Evolutionary conservation across 2,329 filamentous ascomycete species (phyloP), one percentile per base, ranked within the genome.

Genomic region (Botrytis deweyae): DNA sequence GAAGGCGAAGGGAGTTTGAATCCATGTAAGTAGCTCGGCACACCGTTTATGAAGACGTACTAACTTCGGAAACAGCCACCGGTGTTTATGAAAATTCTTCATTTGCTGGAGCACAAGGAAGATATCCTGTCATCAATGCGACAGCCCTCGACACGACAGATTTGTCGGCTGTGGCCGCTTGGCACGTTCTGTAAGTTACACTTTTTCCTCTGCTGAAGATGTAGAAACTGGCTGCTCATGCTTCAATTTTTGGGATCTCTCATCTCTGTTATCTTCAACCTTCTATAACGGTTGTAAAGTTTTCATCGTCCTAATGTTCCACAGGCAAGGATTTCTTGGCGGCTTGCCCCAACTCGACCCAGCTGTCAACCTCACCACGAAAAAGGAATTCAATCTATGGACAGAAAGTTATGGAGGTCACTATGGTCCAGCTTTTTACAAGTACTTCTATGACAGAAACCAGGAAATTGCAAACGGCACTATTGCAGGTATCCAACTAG

Each of bases 361-460:
- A 3, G 73, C 74, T 14, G 75, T 80, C 33, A 75, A 58, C 4
- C 76, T 77, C 10, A 76, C 40, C 7, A 77, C 76, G 7, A 79
- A 68, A 36, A 68, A 75, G 55, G 77, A 77, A 9, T 79, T 89
- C 10, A 89, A 88, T 75, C 82, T 93, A 6, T 92, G 91, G 76
- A 86, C 89, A 0, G 90, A 93, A 80, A 76, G 73, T 52, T 79
- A 92, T 80, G 88, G 90, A 3, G 71, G 71, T 8, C 64, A 73
- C 20, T 73, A 70, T 33, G 72, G 46, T 25, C 49, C 64, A 4
- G 83, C 87, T 1, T 91, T 92, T 76, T 88, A 88, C 22, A 83
- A 85, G 36, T 83, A 84, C 59, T 87, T 86, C 80, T 85, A 90
- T 77, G 81, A 87, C 72, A 89, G 93, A 81, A 93, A 93, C 76